Evolutionary conservation across 2,329 filamentous ascomycete genomes (phyloP).

Genomic region (Colletotrichum sp.): DNA sequence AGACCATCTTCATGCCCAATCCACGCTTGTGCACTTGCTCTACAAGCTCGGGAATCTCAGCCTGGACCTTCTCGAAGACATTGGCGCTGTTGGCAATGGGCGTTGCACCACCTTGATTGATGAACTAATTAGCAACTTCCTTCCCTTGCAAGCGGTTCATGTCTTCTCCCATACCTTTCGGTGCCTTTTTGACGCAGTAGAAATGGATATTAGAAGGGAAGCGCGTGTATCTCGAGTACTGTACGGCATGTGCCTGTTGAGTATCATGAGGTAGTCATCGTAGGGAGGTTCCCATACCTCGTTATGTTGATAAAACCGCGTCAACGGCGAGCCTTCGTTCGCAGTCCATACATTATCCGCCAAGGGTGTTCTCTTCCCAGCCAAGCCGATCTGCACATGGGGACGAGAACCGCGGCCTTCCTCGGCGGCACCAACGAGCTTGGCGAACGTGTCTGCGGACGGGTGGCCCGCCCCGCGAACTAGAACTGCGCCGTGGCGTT

Average conservation of each 20-base stretch:
- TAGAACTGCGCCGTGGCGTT: conserved; percentile 19
- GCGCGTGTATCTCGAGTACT: conserved; percentile 23
- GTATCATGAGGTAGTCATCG: neutral
- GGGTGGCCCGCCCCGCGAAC: conserved; percentile 14
- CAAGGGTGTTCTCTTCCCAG: conserved; percentile 21
- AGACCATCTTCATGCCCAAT: conserved; percentile 25
- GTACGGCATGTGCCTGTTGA: neutral
- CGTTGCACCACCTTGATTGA: conserved; percentile 15
- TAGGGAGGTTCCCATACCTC: neutral
- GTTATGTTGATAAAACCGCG: conserved; percentile 26
- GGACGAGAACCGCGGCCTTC: conserved; percentile 14
- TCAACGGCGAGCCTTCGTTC: conserved; percentile 23
- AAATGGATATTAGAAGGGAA: conserved; percentile 23
- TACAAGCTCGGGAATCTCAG: conserved; percentile 23
- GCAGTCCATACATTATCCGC: conserved; percentile 25
- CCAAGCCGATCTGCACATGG: conserved; percentile 34
- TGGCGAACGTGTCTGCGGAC: conserved; percentile 24
- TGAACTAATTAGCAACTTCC: neutral
- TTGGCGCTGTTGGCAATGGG: conserved; percentile 18
- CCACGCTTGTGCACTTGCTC: conserved; percentile 17
- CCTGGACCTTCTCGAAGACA: conserved; percentile 14
- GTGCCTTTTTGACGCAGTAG: conserved; percentile 20
- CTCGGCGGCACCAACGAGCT: conserved; percentile 17
- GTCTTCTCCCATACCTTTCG: neutral
- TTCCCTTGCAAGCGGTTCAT: neutral